These are phyloP conservation scores for Podospora australis DNA, from an alignment of 495 filamentous ascomycete species.

Conservation along the genomic window DNA sequence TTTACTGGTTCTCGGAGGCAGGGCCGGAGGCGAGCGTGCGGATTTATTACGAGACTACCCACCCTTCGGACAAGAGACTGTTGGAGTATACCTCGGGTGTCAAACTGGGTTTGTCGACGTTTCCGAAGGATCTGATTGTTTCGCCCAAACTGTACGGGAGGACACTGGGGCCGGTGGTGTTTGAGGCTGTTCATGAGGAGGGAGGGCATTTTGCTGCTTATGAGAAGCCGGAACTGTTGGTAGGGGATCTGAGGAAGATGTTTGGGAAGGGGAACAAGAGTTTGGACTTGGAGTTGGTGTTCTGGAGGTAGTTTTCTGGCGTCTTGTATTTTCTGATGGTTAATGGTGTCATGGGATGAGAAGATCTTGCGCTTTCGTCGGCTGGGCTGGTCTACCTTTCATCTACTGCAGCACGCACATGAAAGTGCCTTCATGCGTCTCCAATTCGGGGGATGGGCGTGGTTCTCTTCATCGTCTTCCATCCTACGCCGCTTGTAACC, in stretches of 20 bases:
- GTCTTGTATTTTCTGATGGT: too few species aligned
- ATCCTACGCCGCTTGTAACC: too few species aligned
- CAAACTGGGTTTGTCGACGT: conserved; percentile 47
- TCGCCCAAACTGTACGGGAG: conserved; percentile 46
- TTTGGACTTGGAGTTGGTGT: too few species aligned
- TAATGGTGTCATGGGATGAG: too few species aligned
- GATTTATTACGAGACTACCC: conserved; percentile 53
- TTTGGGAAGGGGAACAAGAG: conserved; percentile 43
- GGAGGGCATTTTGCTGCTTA: conserved; percentile 63
- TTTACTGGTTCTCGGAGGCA: conserved; percentile 54
- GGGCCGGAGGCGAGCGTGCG: conserved; percentile 50
- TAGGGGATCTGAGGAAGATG: conserved; percentile 51
- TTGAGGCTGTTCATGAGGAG: conserved; percentile 41
- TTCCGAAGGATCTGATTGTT: conserved; percentile 46
- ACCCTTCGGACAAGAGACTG: conserved; percentile 5
- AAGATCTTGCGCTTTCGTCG: too few species aligned
- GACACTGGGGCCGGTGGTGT: conserved; percentile 48
- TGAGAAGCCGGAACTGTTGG: conserved; percentile 50
- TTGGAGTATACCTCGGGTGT: conserved; percentile 29
- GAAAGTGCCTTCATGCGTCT: too few species aligned
- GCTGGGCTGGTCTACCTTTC: too few species aligned
- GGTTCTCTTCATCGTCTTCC: too few species aligned
- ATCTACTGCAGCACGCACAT: too few species aligned
- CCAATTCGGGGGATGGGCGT: too few species aligned
- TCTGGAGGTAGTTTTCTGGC: too few species aligned